These are phyloP conservation scores for Candida takata DNA, from an alignment of 805 yeast genomes.

Conservation along the genomic window DNA sequence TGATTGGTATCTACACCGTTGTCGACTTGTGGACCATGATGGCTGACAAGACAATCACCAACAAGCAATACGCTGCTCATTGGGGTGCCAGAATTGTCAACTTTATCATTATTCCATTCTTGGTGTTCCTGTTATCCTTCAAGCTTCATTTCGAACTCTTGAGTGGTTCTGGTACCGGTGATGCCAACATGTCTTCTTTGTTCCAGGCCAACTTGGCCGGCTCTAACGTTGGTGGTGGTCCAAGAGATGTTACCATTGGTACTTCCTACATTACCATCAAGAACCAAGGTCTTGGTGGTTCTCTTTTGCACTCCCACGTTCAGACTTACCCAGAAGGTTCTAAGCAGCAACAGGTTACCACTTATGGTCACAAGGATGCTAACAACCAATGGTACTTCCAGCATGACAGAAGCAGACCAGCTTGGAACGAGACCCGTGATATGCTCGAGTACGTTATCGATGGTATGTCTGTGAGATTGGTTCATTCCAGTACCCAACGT, in stretches of 20 bases:
- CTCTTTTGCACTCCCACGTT: conserved; percentile 67
- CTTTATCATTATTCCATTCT: conserved; percentile 57
- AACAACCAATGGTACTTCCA: conserved; percentile 68
- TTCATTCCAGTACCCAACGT: conserved; percentile 54
- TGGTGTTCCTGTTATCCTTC: conserved; percentile 58
- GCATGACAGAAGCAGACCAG: conserved; percentile 44
- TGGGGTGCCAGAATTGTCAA: conserved; percentile 62
- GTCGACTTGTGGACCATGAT: conserved; percentile 81
- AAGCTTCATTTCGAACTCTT: conserved; percentile 70
- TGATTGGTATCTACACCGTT: conserved; percentile 86
- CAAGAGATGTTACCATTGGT: conserved; percentile 59
- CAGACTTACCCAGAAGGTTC: conserved; percentile 74
- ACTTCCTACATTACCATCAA: conserved; percentile 38
- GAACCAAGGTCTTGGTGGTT: conserved; percentile 71
- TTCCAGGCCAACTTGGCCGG: conserved; percentile 75
- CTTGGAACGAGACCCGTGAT: conserved; percentile 22
- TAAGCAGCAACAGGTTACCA: conserved; percentile 70
- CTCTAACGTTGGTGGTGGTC: conserved; percentile 54
- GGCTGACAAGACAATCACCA: conserved; percentile 55
- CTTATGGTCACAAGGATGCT: conserved; percentile 67
- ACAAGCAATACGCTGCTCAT: conserved; percentile 46
- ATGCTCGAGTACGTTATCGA: conserved; percentile 33
- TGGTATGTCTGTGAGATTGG: conserved; percentile 55
- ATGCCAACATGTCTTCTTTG: conserved; percentile 69
- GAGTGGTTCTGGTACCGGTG: conserved; percentile 75